Evolutionary conservation across 768 basidiomycete genomes (phyloP), one percentile per base, ranked within the genome.

Genomic region (Lactarius psammicola): DNA sequence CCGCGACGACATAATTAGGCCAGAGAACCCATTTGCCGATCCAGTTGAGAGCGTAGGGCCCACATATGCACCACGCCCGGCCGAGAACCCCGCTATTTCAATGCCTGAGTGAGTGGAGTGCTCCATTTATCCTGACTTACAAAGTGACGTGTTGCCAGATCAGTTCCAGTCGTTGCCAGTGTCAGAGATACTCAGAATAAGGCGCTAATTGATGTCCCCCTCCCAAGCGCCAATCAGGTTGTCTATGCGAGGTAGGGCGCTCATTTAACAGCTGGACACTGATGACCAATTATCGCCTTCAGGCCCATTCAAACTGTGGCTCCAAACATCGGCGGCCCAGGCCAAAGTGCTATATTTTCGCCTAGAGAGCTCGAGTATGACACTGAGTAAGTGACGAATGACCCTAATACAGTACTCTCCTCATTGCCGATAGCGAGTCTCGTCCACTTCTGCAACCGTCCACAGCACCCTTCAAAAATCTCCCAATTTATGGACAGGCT

Each of bases 361-460:
- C 60, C 67, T 26, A 61, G 59, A 30, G 69, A 66, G 15, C 38
- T 46, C 15, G 42, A 31, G 4, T 65, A 62, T 33, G 67, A 69
- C 33, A 71, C 68, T 9, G 74, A 78, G 78, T 78, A 70, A 40
- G 78, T 54, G 28, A 36, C 17, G 26, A 30, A 0, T 17, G 34
- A 67, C 69, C 13, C 23, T 60, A 38, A n/a, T 23, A 46, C 11
- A 8, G 15, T 26, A 26, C 30, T 20, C 71, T 56, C 23, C 59
- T 65, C 34, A 64, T 59, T 38, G 4, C 34, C 56, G 34, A 63
- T 64, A 87, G 86, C 67, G 87, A 87, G 75, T 78, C 78, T 0
- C 79, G 76, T 15, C 86, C 87, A 3, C 78, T 87, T 13, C 78
- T 87, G 11, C 77, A 77, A 20, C 75, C 76, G 0, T 64, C 74